Conservation (phyloP, 1,139 yeast genomes). For the Yamadazyma membranifaciens region DNA sequence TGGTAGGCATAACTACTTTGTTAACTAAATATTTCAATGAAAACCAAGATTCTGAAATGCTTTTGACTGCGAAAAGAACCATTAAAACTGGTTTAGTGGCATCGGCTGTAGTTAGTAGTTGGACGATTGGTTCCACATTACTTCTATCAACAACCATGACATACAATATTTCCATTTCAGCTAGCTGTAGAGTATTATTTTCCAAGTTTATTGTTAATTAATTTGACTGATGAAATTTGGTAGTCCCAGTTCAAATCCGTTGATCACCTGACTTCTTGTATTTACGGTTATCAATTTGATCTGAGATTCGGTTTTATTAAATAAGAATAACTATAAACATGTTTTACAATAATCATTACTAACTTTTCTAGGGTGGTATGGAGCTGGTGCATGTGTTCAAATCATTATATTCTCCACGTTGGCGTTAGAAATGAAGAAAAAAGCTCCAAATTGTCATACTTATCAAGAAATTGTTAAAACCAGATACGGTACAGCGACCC, state of each 20-base stretch:
- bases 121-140: constrained; percentile 42
- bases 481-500: constrained; percentile 55
- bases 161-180: constrained; percentile 21
- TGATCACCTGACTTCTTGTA: too few species aligned
- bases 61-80: constrained; percentile 37
- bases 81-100: constrained; percentile 35
- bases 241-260: too few species aligned
- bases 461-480: constrained; percentile 67
- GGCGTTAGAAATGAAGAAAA: constrained; percentile 73
- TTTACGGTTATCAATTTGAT: not conserved
- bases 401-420: constrained; percentile 69
- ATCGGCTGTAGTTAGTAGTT: constrained; percentile 37
- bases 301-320: too few species aligned
- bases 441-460: constrained; percentile 77
- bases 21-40: constrained; percentile 31
- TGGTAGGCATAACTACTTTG: constrained; percentile 32
- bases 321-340: too few species aligned
- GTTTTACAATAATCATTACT: too few species aligned
- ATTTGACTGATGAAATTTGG: too few species aligned
- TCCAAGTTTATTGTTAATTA: too few species aligned
- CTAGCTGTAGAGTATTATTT: not conserved
- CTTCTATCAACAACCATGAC: constrained; percentile 31
- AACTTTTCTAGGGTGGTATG: constrained; percentile 45
- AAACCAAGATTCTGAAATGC: constrained; percentile 37
- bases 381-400: constrained; percentile 75